phyloP scores from a whole-genome alignment of 2,329 filamentous ascomycete genomes.

The Cladorrhinum sp. region DNA sequence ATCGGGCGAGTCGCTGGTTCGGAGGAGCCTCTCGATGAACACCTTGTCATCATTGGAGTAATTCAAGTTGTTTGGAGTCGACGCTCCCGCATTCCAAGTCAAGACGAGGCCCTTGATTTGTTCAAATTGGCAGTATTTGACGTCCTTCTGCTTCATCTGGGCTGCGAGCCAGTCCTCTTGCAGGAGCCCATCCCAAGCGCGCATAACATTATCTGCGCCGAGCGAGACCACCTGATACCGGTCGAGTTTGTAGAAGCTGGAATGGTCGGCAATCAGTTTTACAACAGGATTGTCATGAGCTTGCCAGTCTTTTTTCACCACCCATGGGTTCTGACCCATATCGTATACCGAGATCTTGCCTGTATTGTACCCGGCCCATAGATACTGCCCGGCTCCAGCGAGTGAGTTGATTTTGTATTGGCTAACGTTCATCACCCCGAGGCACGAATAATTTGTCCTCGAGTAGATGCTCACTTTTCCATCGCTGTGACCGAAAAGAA shows the following conservation, averaged over 20 bases:
- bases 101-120: constrained; percentile 76
- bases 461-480: constrained; percentile 96
- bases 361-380: constrained; percentile 95
- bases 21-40: constrained; percentile 79
- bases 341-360: constrained; percentile 95
- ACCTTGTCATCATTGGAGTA: constrained; percentile 65
- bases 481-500: constrained; percentile 89
- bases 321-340: constrained; percentile 77
- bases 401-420: constrained; percentile 93
- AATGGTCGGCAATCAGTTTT: constrained; percentile 72
- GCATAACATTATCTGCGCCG: constrained; percentile 80
- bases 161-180: constrained; percentile 93
- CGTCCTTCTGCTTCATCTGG: constrained; percentile 80
- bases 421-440: constrained; percentile 81
- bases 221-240: constrained; percentile 81
- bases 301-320: constrained; percentile 89
- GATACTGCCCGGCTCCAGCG: constrained; percentile 71
- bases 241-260: constrained; percentile 81
- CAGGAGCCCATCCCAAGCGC: constrained; percentile 87
- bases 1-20: constrained; percentile 75
- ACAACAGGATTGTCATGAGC: constrained; percentile 82
- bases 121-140: constrained; percentile 80
- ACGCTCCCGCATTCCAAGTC: constrained; percentile 98
- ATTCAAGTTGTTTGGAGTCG: constrained; percentile 78
- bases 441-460: constrained; percentile 67